phyloP scores from a whole-genome alignment of 2,329 filamentous ascomycete genomes.

The Monosporascus sp. region DNA sequence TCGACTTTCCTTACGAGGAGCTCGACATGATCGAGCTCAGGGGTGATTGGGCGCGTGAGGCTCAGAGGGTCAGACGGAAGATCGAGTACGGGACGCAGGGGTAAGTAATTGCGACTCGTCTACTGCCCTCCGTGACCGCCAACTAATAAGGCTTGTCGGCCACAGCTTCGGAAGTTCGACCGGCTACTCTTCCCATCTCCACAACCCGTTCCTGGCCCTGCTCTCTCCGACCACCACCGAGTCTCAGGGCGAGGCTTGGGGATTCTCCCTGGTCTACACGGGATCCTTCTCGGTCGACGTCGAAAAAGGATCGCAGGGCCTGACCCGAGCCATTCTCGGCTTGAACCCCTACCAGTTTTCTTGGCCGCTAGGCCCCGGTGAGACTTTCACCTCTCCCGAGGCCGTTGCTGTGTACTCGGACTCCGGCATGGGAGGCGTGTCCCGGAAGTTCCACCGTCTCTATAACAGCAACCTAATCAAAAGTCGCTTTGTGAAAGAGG shows the following conservation, averaged over 20 bases:
- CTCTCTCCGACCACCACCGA: slow-evolving; percentile 54
- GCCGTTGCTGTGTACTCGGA: slow-evolving; percentile 57
- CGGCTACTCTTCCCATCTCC: slow-evolving; percentile 58
- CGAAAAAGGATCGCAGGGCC: slow-evolving; percentile 56
- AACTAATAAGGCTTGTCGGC: slow-evolving; percentile 11
- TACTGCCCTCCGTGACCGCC: not conserved
- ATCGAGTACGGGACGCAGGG: slow-evolving; percentile 52
- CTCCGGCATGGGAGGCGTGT: slow-evolving; percentile 55
- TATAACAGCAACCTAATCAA: slow-evolving; percentile 57
- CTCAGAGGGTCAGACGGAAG: slow-evolving; percentile 46
- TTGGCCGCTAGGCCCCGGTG: slow-evolving; percentile 49
- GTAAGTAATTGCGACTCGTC: slow-evolving; percentile 25
- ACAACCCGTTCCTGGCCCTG: slow-evolving; percentile 60
- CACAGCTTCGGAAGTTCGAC: slow-evolving; percentile 53
- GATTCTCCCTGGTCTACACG: slow-evolving; percentile 59
- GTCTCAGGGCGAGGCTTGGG: slow-evolving; percentile 55
- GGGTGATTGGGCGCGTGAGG: slow-evolving; percentile 59
- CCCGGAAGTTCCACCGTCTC: slow-evolving; percentile 54
- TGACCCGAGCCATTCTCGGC: slow-evolving; percentile 54
- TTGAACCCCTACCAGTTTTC: slow-evolving; percentile 57
- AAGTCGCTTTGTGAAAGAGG: slow-evolving; percentile 46
- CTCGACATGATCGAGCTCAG: slow-evolving; percentile 57
- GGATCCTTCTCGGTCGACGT: slow-evolving; percentile 58
- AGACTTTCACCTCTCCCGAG: slow-evolving; percentile 56
- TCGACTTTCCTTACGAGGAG: slow-evolving; percentile 55